Conservation (phyloP, 2,329 filamentous ascomycete species). For the Hymenoscyphus salicellus region DNA sequence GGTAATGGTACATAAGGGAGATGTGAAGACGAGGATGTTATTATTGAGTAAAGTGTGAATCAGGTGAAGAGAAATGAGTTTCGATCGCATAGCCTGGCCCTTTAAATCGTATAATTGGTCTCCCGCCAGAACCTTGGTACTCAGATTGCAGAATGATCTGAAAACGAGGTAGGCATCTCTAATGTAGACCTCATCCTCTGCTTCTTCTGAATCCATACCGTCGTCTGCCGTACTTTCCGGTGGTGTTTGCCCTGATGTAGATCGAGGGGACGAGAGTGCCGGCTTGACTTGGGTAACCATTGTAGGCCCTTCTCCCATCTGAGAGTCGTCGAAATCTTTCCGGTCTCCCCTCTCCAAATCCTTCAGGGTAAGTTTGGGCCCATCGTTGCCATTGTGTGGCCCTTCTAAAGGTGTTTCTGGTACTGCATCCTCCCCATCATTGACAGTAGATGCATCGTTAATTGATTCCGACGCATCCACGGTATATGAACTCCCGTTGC, state of each 20-base stretch:
- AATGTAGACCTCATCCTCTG: slow-evolving; percentile 93
- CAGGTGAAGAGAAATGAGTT: slow-evolving; percentile 89
- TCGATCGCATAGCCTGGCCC: slow-evolving; percentile 95
- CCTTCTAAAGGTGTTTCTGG: slow-evolving; percentile 29
- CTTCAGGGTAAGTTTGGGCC: slow-evolving; percentile 60
- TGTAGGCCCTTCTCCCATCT: slow-evolving; percentile 63
- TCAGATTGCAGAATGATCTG: slow-evolving; percentile 94
- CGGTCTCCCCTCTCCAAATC: slow-evolving; percentile 57
- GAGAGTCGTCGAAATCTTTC: slow-evolving; percentile 65
- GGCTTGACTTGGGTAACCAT: slow-evolving; percentile 63
- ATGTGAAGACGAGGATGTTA: slow-evolving; percentile 85
- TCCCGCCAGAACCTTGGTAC: slow-evolving; percentile 82
- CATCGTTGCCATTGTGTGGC: slow-evolving; percentile 37
- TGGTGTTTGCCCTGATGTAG: slow-evolving; percentile 53
- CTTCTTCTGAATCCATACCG: slow-evolving; percentile 57
- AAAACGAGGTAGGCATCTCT: slow-evolving; percentile 97
- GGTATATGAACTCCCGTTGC: slow-evolving; percentile 34
- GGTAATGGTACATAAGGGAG: slow-evolving; percentile 85
- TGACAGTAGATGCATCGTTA: slow-evolving; percentile 25
- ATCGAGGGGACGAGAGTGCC: slow-evolving; percentile 41
- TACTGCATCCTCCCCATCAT: slow-evolving; percentile 28
- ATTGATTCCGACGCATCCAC: slow-evolving; percentile 33
- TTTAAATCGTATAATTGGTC: slow-evolving; percentile 92
- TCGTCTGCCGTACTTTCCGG: slow-evolving; percentile 56
- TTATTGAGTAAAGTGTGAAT: slow-evolving; percentile 96